phyloP scores from a whole-genome alignment of 768 basidiomycete genomes.

The Megacollybia marginata region DNA sequence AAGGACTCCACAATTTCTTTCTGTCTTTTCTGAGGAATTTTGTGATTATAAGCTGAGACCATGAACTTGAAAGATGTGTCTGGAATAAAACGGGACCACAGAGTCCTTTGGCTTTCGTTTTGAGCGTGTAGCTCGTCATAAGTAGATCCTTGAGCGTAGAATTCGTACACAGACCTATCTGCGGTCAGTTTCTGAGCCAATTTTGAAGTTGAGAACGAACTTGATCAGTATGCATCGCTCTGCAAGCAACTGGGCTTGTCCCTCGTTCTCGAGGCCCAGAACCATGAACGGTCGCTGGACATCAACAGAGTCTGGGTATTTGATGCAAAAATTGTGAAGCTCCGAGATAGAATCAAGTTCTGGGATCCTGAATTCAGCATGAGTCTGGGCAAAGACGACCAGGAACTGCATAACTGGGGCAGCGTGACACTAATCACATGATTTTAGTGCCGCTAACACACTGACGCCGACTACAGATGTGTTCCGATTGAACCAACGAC shows the following conservation, averaged over 20 bases:
- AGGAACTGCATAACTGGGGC: slow-evolving; percentile 31
- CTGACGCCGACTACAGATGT: too few relatives aligned
- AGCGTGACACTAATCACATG: too few relatives aligned
- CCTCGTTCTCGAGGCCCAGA: slow-evolving; percentile 58
- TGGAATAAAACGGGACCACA: slow-evolving; percentile 54
- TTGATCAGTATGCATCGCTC: slow-evolving; percentile 77
- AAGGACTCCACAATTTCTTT: slow-evolving; percentile 70
- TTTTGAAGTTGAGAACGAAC: slow-evolving; percentile 27
- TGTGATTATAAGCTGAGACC: slow-evolving; percentile 68
- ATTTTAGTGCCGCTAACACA: too few relatives aligned
- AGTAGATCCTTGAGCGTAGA: slow-evolving; percentile 61
- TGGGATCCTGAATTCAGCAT: slow-evolving; percentile 78
- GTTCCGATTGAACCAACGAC: too few relatives aligned
- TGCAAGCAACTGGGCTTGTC: slow-evolving; percentile 68
- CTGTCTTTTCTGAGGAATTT: slow-evolving; percentile 62
- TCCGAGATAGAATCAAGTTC: slow-evolving; percentile 76
- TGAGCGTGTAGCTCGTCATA: slow-evolving; percentile 66
- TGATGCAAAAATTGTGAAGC: slow-evolving; percentile 57
- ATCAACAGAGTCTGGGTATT: slow-evolving; percentile 46
- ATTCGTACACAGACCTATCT: slow-evolving; percentile 66
- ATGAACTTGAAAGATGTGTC: slow-evolving; percentile 78
- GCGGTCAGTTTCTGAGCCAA: too few relatives aligned
- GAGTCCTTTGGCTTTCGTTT: slow-evolving; percentile 32
- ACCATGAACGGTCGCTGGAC: slow-evolving; percentile 67
- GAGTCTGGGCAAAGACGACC: slow-evolving; percentile 74